A percentile compares a stretch with the other conserved stretches of the same genome.
Conservation (phyloP, 345 rosid genomes). For the sweet orange (Citrus sinensis) region DNA sequence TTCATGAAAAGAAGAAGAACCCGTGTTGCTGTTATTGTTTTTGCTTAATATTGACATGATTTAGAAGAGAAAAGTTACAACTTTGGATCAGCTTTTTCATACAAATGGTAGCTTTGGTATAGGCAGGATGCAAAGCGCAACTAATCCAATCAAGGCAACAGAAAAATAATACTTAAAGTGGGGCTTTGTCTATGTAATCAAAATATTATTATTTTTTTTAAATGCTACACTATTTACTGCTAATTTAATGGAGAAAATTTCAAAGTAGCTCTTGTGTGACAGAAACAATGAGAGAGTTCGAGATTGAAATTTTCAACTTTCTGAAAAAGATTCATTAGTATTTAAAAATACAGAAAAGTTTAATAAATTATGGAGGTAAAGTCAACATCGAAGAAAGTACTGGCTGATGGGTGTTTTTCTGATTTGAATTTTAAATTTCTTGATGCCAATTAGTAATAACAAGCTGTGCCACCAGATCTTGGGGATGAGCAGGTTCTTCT, state of each 20-base stretch:
- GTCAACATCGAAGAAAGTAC: slow-evolving; percentile 19
- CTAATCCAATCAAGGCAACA: not conserved
- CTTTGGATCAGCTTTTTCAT: not conserved
- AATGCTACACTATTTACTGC: not conserved
- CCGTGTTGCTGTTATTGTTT: slow-evolving; percentile 42
- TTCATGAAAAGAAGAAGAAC: slow-evolving; percentile 57
- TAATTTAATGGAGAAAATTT: slow-evolving; percentile 11
- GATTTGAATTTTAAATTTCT: slow-evolving; percentile 22
- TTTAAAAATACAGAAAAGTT: not conserved
- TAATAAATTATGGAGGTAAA: not conserved
- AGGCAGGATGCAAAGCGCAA: not conserved
- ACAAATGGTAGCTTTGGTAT: not conserved
- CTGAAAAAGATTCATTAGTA: not conserved
- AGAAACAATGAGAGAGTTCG: not conserved
- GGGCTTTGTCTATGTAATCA: not conserved
- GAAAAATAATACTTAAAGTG: not conserved
- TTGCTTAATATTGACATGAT: slow-evolving; percentile 57
- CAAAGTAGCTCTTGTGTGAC: slow-evolving; percentile 7
- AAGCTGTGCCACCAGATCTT: too few relatives aligned
- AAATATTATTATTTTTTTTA: too few relatives aligned
- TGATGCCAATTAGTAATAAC: not conserved
- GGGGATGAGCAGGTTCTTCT: too few relatives aligned
- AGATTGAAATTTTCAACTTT: not conserved
- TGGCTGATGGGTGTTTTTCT: not conserved
- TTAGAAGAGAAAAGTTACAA: not conserved